Conservation (phyloP, 495 filamentous ascomycete genomes). For the Hyphodiscus hymeniophilus region DNA sequence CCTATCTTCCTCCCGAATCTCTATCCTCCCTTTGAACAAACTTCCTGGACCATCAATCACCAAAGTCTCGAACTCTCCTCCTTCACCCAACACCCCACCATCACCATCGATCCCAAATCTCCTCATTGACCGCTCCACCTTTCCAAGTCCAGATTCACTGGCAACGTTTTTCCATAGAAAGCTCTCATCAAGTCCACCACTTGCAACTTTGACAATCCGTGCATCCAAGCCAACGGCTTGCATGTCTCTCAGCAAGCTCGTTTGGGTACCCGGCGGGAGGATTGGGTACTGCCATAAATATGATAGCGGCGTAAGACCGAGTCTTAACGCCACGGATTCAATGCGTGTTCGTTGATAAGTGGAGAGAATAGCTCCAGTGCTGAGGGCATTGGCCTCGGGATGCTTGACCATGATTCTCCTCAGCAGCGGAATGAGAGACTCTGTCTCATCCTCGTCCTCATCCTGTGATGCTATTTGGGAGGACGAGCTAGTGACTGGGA, state of each 20-base stretch:
- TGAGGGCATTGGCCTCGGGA: conserved; percentile 75
- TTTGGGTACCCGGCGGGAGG: conserved; percentile 40
- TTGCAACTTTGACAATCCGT: conserved; percentile 88
- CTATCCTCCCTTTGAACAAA: conserved; percentile 65
- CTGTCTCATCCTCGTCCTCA: conserved; percentile 64
- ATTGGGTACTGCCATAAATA: conserved; percentile 86
- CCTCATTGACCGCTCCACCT: conserved; percentile 53
- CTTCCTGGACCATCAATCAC: conserved; percentile 68
- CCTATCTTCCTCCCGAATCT: conserved; percentile 45
- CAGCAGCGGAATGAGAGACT: conserved; percentile 71
- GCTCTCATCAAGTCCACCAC: conserved; percentile 72
- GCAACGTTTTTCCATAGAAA: conserved; percentile 80
- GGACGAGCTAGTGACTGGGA: neutral
- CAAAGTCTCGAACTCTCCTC: conserved; percentile 94
- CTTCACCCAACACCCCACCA: conserved; percentile 79
- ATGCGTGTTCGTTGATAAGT: conserved; percentile 93
- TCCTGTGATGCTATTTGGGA: neutral
- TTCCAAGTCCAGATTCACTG: conserved; percentile 38
- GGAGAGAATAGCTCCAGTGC: conserved; percentile 83
- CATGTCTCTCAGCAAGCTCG: conserved; percentile 70
- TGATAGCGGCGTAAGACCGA: conserved; percentile 71
- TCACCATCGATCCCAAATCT: conserved; percentile 56
- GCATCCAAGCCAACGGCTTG: conserved; percentile 65
- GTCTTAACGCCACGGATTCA: conserved; percentile 72
- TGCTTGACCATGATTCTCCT: conserved; percentile 49